These are phyloP conservation scores for Cornus kousa DNA, from an alignment of 148 eudicot species.

Conservation along the genomic window DNA sequence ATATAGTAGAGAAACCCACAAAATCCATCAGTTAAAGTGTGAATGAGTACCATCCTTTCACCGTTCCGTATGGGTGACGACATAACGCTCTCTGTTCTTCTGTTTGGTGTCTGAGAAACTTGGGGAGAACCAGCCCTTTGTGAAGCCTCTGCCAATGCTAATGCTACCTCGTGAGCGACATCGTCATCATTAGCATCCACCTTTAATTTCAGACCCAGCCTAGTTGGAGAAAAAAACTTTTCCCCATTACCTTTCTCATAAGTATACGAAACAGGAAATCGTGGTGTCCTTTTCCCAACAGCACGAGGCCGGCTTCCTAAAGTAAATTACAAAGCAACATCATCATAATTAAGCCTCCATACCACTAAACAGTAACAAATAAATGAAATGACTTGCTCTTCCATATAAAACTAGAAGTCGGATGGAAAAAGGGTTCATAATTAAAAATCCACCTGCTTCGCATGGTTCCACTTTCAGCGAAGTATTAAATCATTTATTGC, in stretches of 20 bases:
- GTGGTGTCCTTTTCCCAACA: slow-evolving; percentile 98
- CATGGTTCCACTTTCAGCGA: background rate
- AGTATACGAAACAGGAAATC: slow-evolving; percentile 74
- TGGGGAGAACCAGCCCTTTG: slow-evolving; percentile 95
- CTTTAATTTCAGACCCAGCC: slow-evolving; percentile 62
- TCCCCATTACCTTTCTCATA: slow-evolving; percentile 56
- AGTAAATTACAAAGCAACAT: slow-evolving; percentile 21
- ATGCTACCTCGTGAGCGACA: slow-evolving; percentile 83
- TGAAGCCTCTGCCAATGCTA: slow-evolving; percentile 95
- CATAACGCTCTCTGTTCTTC: slow-evolving; percentile 39
- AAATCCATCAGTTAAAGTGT: background rate
- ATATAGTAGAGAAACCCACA: slow-evolving; percentile 1
- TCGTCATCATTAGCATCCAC: slow-evolving; percentile 60
- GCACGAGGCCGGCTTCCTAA: slow-evolving; percentile 77
- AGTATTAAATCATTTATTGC: background rate
- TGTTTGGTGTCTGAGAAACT: slow-evolving; percentile 66
- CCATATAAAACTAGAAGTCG: background rate
- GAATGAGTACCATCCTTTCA: slow-evolving; percentile 53
- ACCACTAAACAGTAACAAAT: background rate
- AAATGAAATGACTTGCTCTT: background rate
- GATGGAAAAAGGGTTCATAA: background rate
- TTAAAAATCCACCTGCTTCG: background rate
- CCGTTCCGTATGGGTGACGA: slow-evolving; percentile 52
- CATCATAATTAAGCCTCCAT: slow-evolving; percentile 12
- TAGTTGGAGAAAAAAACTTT: slow-evolving; percentile 56